Percentiles rank a stretch among this genome's conserved stretches.
Conservation (phyloP, 2,329 filamentous ascomycete species). For the Pyricularia grisea region DNA sequence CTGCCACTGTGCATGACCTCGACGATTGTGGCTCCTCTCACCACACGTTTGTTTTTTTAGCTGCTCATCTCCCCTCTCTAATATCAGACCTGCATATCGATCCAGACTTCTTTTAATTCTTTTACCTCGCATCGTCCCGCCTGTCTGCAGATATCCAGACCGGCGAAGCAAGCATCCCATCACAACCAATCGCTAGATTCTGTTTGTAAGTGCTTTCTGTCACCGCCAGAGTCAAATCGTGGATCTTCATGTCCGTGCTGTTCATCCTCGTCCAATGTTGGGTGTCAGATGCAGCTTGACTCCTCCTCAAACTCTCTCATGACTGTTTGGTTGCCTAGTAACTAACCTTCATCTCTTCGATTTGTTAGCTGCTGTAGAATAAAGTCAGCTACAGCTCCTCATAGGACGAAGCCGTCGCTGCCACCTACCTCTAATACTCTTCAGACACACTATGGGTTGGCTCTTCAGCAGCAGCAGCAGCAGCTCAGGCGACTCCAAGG, state of each 20-base stretch:
- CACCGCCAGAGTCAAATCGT: background rate
- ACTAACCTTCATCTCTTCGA: background rate
- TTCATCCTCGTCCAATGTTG: background rate
- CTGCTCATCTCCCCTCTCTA: background rate
- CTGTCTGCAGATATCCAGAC: background rate
- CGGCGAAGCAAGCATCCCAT: background rate
- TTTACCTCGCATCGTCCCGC: background rate
- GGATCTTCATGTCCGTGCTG: background rate
- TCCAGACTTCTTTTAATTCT: background rate
- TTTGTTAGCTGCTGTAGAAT: background rate
- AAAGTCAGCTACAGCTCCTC: background rate
- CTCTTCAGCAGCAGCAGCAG: conserved; percentile 1
- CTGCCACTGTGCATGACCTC: background rate
- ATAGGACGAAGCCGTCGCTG: background rate
- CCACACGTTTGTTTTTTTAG: background rate
- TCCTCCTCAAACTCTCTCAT: background rate
- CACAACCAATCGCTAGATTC: background rate
- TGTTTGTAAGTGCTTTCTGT: background rate
- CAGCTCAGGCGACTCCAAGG: background rate
- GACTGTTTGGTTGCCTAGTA: background rate
- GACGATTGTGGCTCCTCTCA: background rate
- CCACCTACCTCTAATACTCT: background rate
- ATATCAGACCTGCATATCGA: background rate
- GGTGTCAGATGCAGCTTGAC: background rate
- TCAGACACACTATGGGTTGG: conserved; percentile 1